Evolutionary conservation across 23 red algal genomes (phyloP).

Genomic region (Gracilaria gracilis): DNA sequence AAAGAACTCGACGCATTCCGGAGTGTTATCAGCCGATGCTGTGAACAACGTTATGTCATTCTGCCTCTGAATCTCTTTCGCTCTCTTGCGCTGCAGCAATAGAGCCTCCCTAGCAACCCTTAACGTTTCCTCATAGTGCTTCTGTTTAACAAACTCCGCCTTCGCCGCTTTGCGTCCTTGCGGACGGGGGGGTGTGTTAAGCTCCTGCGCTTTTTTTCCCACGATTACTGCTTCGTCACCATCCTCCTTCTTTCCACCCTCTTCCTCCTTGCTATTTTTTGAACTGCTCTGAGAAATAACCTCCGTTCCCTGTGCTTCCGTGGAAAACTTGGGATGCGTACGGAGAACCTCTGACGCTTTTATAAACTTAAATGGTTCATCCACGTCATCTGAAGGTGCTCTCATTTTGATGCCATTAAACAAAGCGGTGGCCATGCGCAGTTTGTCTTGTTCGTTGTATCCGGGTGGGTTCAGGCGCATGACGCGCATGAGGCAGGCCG

Average conservation of each 20-base stretch:
- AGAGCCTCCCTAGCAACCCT: neutral
- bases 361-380: slow-evolving; percentile 16
- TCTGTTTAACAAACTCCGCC: slow-evolving; percentile 19
- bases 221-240: too few relatives aligned
- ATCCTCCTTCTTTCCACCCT: neutral
- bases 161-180: neutral
- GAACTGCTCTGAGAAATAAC: too few relatives aligned
- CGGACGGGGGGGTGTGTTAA: too few relatives aligned
- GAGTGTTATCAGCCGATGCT: neutral
- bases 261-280: neutral
- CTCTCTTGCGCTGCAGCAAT: neutral
- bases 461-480: neutral
- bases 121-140: slow-evolving; percentile 11
- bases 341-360: slow-evolving; percentile 1
- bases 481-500: neutral
- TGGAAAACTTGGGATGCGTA: too few relatives aligned
- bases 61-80: slow-evolving; percentile 4
- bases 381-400: neutral
- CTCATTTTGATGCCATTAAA: slow-evolving; percentile 15
- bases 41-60: neutral
- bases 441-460: neutral
- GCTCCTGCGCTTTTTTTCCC: neutral
- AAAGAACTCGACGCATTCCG: neutral
- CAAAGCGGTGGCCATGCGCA: slow-evolving; percentile 17
- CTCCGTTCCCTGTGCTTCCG: too few relatives aligned